Evolutionary conservation across 2,329 filamentous ascomycete species (phyloP), one percentile per base, ranked within the genome.

Genomic region (Diplodia sapinea): DNA sequence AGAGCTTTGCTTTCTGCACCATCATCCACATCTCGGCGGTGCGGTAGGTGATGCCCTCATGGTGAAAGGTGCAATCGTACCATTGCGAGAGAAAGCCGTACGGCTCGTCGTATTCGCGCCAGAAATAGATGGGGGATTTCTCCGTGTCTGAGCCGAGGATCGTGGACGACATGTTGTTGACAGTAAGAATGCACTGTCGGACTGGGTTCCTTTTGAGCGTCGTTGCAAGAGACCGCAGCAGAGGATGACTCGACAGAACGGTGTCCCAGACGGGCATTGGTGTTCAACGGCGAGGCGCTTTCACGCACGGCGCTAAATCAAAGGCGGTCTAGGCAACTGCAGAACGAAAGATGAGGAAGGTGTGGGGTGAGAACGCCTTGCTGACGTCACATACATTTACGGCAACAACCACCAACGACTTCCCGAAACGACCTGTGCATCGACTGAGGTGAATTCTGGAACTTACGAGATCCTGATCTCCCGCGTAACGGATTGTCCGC

Each of bases 51-150:
- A 75, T 69, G 55, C 76, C 73, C 47, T 73, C 78, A 20, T 70
- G 71, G 1, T 72, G 55, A 72, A 88, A 90, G 2, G 81, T 76
- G 20, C 79, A 82, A 62, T 78, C 72, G 73, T 86, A 88, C 87
- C 87, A 90, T 77, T 91, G 88, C 0, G 84, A 87, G n/a, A 90
- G 80, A 76, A 83, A 88, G 50, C 86, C 87, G 38, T 83, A 79
- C 2, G 77, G 73, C 0, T 77, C 70, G 67, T 86, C 81, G 15
- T 79, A 80, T 55, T 76, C 74, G 51, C 75, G 72, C 76, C 75
- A 79, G 74, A 80, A 80, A 70, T 71, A 79, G 50, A 79, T 52
- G 11, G 68, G 56, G 13, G 59, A 51, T 6, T 51, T 36, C 4
- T 38, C 43, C 11, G 50, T 29, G 11, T n/a, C 47, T 12, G 59